Conservation (phyloP, 2,329 filamentous ascomycete genomes). For the Epichloe gansuensis region DNA sequence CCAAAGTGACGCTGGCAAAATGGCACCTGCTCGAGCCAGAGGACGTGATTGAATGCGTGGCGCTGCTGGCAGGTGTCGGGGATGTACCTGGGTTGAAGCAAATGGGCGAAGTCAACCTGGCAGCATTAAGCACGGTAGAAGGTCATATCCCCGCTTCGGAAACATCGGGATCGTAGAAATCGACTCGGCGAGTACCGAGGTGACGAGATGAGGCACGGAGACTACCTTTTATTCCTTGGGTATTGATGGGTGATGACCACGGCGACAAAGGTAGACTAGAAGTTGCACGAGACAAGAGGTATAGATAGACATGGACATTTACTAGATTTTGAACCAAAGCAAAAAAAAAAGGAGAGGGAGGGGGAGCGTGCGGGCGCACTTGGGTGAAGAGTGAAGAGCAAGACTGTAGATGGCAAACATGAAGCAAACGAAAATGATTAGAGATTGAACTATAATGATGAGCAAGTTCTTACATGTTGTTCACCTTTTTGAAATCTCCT, state of each 20-base stretch:
- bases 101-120: constrained; percentile 43
- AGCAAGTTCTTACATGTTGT: too few species aligned
- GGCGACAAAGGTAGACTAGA: not conserved
- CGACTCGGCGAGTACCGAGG: not conserved
- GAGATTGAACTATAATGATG: too few species aligned
- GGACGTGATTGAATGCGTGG: constrained; percentile 66
- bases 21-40: constrained; percentile 84
- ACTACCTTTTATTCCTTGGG: too few species aligned
- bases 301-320: not conserved
- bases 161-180: not conserved
- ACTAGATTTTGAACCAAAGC: not conserved
- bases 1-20: constrained; percentile 79
- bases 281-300: not conserved
- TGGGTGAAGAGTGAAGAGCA: not conserved
- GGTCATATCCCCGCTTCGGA: constrained; percentile 30
- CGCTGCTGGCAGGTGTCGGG: constrained; percentile 40
- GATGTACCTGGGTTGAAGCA: constrained; percentile 24
- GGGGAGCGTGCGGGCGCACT: not conserved
- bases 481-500: too few species aligned
- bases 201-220: not conserved
- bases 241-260: too few species aligned
- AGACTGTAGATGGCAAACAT: not conserved
- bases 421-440: too few species aligned
- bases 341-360: not conserved
- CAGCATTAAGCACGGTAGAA: constrained; percentile 40